Percentiles rank a stretch among this genome's conserved stretches.
phyloP scores from a whole-genome alignment of 2,329 filamentous ascomycete species.

The Fusarium oxysporum region DNA sequence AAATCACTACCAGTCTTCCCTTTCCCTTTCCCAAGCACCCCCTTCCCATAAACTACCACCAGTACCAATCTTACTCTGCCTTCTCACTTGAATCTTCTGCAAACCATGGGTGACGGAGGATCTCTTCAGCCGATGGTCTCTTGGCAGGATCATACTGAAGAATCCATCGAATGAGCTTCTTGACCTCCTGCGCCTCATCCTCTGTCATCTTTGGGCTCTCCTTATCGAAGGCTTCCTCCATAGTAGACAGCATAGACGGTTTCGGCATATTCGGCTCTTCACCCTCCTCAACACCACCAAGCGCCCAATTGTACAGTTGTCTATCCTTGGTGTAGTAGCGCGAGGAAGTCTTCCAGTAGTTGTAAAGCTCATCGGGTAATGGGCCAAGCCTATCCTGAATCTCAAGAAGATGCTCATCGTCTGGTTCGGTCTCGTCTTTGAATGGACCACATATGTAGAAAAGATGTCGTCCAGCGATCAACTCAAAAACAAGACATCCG shows the following conservation, averaged over 20 bases:
- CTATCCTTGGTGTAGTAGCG: not conserved
- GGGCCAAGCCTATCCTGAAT: not conserved
- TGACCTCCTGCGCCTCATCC: not conserved
- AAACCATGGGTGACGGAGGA: not conserved
- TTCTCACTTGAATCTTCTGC: not conserved
- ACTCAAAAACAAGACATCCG: slow-evolving; percentile 16
- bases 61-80: fast-evolving
- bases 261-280: not conserved
- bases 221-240: slow-evolving; percentile 5
- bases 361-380: not conserved
- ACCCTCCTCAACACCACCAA: not conserved
- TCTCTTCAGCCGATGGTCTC: not conserved
- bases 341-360: not conserved
- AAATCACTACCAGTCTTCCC: fast-evolving
- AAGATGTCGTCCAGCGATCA: not conserved
- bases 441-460: not conserved
- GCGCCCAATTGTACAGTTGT: not conserved
- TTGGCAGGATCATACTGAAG: not conserved
- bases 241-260: not conserved
- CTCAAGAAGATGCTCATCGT: not conserved
- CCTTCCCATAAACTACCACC: not conserved
- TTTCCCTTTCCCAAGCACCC: not conserved
- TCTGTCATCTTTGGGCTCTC: fast-evolving
- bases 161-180: not conserved
- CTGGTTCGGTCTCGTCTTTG: fast-evolving